Evolutionary conservation across 2,329 filamentous ascomycete genomes (phyloP).

Genomic region (Sclerotinia trifoliorum): DNA sequence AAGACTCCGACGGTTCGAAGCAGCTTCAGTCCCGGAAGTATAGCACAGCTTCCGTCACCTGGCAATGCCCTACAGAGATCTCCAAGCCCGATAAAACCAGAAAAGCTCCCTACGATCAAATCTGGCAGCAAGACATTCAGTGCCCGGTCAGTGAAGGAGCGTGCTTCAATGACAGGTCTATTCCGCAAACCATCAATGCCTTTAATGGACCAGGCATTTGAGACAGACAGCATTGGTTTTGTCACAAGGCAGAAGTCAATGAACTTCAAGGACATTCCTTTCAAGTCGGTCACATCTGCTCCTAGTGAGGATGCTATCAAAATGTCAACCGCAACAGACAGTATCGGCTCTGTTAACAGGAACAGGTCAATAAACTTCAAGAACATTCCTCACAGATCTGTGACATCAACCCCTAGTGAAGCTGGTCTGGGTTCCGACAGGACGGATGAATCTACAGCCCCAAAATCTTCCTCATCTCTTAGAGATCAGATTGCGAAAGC

Average conservation of each 20-base stretch:
- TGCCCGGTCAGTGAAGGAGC: constrained; percentile 48
- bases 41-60: constrained; percentile 41
- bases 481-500: constrained; percentile 92
- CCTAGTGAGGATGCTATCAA: constrained; percentile 39
- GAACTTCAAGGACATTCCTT: constrained; percentile 33
- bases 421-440: constrained; percentile 28
- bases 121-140: constrained; percentile 50
- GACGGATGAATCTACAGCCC: constrained; percentile 45
- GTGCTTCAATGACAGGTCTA: constrained; percentile 53
- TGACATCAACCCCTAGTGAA: constrained; percentile 29
- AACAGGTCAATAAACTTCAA: constrained; percentile 35
- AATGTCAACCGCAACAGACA: constrained; percentile 31
- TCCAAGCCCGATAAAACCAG: constrained; percentile 38
- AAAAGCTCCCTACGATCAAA: constrained; percentile 37
- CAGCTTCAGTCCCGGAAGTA: constrained; percentile 26
- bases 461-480: constrained; percentile 75
- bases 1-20: constrained; percentile 40
- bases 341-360: constrained; percentile 31
- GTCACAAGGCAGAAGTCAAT: constrained; percentile 32
- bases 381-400: constrained; percentile 29
- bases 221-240: constrained; percentile 32
- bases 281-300: constrained; percentile 32
- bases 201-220: constrained; percentile 40
- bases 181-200: constrained; percentile 56
- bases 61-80: constrained; percentile 39